phyloP scores from a whole-genome alignment of 495 filamentous ascomycete genomes.

The Melanomma pulvis-pyrius region DNA sequence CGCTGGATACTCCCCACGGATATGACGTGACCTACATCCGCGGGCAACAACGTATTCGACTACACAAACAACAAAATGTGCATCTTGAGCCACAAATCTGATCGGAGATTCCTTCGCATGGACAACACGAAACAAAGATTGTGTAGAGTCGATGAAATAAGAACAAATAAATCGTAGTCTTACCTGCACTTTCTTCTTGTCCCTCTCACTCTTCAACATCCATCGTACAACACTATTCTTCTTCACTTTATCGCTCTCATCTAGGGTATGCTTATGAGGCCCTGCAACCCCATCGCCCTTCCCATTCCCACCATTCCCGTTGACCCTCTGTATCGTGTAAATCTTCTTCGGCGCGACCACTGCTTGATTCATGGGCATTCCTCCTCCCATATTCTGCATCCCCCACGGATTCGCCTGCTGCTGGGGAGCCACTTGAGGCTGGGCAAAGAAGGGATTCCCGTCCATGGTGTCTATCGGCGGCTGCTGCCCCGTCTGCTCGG shows the following conservation, averaged over 20 bases:
- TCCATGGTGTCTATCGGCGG: constrained; percentile 15
- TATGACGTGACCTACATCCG: constrained; percentile 7
- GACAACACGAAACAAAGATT: neutral
- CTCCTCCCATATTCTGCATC: constrained; percentile 9
- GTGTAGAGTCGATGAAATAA: neutral
- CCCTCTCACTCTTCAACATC: constrained; percentile 67
- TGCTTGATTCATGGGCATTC: constrained; percentile 9
- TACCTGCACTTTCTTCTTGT: constrained; percentile 69
- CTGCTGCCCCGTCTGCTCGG: constrained; percentile 30
- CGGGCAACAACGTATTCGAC: too few relatives aligned
- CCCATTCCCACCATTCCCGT: constrained; percentile 75
- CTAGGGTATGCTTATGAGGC: constrained; percentile 74
- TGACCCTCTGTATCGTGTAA: constrained; percentile 61
- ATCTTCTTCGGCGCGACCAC: constrained; percentile 39
- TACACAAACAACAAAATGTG: too few relatives aligned
- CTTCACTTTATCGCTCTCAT: constrained; percentile 82
- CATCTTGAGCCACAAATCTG: too few relatives aligned
- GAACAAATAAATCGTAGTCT: constrained; percentile 39
- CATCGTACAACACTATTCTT: constrained; percentile 77
- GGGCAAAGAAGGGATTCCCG: constrained; percentile 21
- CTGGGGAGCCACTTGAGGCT: constrained; percentile 9
- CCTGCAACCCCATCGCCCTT: constrained; percentile 67
- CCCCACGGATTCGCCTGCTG: constrained; percentile 17
- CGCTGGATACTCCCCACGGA: neutral
- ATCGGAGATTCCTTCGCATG: too few relatives aligned